Evolutionary conservation across 2,329 filamentous ascomycete species (phyloP).

Genomic region (Diaporthe sp.): DNA sequence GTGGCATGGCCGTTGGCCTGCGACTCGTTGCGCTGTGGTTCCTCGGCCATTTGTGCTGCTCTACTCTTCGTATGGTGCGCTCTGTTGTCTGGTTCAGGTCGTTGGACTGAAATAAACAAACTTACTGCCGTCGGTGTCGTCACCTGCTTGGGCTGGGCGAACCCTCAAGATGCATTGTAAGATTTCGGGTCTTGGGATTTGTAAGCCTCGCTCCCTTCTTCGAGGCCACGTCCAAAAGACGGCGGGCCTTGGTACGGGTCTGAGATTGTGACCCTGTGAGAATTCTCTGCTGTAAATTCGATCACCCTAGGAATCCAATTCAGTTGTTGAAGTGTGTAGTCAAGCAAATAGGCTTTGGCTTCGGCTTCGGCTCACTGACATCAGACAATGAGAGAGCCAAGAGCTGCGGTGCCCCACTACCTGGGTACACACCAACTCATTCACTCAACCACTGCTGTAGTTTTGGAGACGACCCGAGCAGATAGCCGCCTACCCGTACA

Average conservation of each 20-base stretch:
- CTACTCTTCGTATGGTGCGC: background rate
- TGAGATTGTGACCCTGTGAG: background rate
- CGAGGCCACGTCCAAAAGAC: constrained; percentile 17
- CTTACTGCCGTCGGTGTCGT: background rate
- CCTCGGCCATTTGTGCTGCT: constrained; percentile 52
- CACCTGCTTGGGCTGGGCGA: constrained; percentile 11
- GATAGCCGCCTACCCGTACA: background rate
- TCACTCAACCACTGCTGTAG: background rate
- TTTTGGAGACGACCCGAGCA: background rate
- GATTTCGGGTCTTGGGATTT: constrained; percentile 16
- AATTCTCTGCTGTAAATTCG: no score
- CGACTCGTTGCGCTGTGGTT: constrained; percentile 49
- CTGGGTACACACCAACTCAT: background rate
- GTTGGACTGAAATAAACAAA: background rate
- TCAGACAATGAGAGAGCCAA: constrained; percentile 16
- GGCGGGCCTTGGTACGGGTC: background rate
- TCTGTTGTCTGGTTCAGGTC: background rate
- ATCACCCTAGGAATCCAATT: background rate
- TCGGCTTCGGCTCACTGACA: constrained; percentile 27
- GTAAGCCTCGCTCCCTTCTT: constrained; percentile 4
- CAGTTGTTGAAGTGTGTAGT: background rate
- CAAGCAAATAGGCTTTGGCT: background rate
- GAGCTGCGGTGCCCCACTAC: constrained; percentile 9
- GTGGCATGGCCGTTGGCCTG: constrained; percentile 44
- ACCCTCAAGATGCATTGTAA: background rate